Percentiles rank a stretch among this genome's conserved stretches.
Evolutionary conservation across 129 eudicot genomes (phyloP).

Genomic region (Rutidosis leptorrhynchoides): DNA sequence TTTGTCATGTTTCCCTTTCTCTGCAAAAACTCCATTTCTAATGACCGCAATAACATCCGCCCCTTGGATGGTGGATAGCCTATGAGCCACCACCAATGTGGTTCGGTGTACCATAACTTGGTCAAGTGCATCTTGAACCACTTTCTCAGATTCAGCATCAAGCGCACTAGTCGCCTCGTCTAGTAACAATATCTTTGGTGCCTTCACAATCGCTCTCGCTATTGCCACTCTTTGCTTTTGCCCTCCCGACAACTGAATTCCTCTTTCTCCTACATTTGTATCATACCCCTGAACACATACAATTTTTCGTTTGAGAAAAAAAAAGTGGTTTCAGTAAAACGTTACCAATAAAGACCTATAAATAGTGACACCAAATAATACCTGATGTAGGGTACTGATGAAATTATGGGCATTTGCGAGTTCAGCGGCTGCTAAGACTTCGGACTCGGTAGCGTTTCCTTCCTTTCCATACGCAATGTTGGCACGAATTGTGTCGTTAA

Average conservation of each 20-base stretch:
- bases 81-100: slow-evolving; percentile 35
- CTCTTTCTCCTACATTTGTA: slow-evolving; percentile 32
- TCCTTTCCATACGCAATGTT: slow-evolving; percentile 35
- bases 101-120: slow-evolving; percentile 23
- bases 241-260: slow-evolving; percentile 28
- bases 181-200: slow-evolving; percentile 32
- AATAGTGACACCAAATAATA: neutral
- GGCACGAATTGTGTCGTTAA: slow-evolving; percentile 37
- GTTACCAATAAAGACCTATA: too few relatives aligned
- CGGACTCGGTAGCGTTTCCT: slow-evolving; percentile 29
- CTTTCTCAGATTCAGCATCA: slow-evolving; percentile 33
- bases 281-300: slow-evolving; percentile 26
- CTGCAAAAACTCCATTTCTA: slow-evolving; percentile 30
- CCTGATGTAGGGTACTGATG: slow-evolving; percentile 57
- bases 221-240: slow-evolving; percentile 35
- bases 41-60: slow-evolving; percentile 30
- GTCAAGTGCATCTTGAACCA: slow-evolving; percentile 38
- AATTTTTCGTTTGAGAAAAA: neutral
- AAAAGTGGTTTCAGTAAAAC: too few relatives aligned
- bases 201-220: slow-evolving; percentile 27
- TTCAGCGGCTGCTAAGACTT: slow-evolving; percentile 30
- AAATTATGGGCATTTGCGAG: slow-evolving; percentile 69
- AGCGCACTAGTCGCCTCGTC: slow-evolving; percentile 38
- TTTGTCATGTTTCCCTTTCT: slow-evolving; percentile 33
- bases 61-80: slow-evolving; percentile 30